phyloP scores from a whole-genome alignment of 257 asterid species.

The Thymus mandschuricus region DNA sequence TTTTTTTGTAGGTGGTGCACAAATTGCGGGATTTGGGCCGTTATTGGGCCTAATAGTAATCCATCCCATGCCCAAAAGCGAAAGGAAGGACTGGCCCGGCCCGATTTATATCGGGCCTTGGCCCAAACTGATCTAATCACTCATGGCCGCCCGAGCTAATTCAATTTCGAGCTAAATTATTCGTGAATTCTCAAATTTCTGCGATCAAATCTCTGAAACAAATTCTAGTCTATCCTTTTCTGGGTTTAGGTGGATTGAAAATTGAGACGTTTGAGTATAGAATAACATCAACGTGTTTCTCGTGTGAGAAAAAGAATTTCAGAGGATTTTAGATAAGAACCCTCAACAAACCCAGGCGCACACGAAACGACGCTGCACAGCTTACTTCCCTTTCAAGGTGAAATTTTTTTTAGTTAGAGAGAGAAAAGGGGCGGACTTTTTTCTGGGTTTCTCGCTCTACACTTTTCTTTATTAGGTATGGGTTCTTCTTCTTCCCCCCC shows the following conservation, averaged over 20 bases:
- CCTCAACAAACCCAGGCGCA: conserved; percentile 23
- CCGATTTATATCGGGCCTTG: too few relatives aligned
- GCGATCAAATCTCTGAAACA: not conserved
- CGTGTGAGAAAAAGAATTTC: not conserved
- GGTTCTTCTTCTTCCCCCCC: not conserved
- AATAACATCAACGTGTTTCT: conserved; percentile 16
- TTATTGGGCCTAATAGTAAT: too few relatives aligned
- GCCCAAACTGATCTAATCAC: too few relatives aligned
- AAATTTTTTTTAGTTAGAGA: conserved; percentile 13
- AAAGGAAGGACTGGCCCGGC: too few relatives aligned
- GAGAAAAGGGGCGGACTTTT: conserved; percentile 11
- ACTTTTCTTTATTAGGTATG: conserved; percentile 40
- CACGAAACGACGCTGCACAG: conserved; percentile 29
- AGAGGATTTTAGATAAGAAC: not conserved
- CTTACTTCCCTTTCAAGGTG: conserved; percentile 32
- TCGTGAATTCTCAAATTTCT: too few relatives aligned
- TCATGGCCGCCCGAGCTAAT: too few relatives aligned
- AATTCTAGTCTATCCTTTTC: not conserved
- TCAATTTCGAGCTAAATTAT: too few relatives aligned
- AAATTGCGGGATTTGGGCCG: too few relatives aligned
- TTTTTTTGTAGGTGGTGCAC: too few relatives aligned
- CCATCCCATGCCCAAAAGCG: too few relatives aligned
- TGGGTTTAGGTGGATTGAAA: not conserved
- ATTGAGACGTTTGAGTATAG: not conserved
- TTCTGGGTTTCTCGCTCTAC: conserved; percentile 32